A percentile compares a stretch with the other conserved stretches of the same genome.
Conservation (phyloP, 208 protist genomes). For the Wallacemonas sp. region DNA sequence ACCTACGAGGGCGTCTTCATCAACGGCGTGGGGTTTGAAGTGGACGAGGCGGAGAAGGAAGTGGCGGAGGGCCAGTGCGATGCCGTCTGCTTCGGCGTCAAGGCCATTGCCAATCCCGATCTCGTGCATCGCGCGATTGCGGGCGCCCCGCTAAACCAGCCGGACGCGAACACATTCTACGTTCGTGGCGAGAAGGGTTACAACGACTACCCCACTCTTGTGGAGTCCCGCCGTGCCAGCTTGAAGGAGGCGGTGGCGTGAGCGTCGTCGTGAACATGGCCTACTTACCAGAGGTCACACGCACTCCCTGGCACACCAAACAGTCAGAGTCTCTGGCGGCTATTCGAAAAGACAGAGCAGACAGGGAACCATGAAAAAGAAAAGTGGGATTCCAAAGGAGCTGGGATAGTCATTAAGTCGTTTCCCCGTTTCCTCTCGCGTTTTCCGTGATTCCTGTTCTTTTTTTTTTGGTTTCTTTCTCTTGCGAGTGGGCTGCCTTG, state of each 20-base stretch:
- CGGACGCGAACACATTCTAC: slow-evolving; percentile 36
- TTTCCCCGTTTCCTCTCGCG: too few relatives aligned
- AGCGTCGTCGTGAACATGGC: slow-evolving; percentile 36
- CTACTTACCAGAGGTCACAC: too few relatives aligned
- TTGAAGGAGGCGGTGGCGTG: slow-evolving; percentile 35
- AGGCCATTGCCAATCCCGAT: slow-evolving; percentile 73
- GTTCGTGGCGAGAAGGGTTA: slow-evolving; percentile 30
- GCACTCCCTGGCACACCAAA: too few relatives aligned
- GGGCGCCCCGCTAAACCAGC: slow-evolving; percentile 36
- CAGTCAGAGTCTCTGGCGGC: too few relatives aligned
- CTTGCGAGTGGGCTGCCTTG: too few relatives aligned
- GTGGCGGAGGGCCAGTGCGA: slow-evolving; percentile 47
- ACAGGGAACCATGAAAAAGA: too few relatives aligned
- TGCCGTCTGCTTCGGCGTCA: slow-evolving; percentile 52
- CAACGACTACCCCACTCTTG: slow-evolving; percentile 43
- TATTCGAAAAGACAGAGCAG: too few relatives aligned
- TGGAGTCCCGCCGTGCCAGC: slow-evolving; percentile 7
- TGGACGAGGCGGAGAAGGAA: slow-evolving; percentile 36
- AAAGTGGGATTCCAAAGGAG: too few relatives aligned
- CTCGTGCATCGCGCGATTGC: slow-evolving; percentile 40
- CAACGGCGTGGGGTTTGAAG: slow-evolving; percentile 42
- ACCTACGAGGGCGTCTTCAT: slow-evolving; percentile 49
- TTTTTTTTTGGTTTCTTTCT: too few relatives aligned
- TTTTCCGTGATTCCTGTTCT: too few relatives aligned
- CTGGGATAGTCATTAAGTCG: too few relatives aligned